Percentiles rank a stretch among this genome's conserved stretches.
Evolutionary conservation across 371 early-diverging fungal genomes (phyloP).

Genomic region (Blakeslea trispora): DNA sequence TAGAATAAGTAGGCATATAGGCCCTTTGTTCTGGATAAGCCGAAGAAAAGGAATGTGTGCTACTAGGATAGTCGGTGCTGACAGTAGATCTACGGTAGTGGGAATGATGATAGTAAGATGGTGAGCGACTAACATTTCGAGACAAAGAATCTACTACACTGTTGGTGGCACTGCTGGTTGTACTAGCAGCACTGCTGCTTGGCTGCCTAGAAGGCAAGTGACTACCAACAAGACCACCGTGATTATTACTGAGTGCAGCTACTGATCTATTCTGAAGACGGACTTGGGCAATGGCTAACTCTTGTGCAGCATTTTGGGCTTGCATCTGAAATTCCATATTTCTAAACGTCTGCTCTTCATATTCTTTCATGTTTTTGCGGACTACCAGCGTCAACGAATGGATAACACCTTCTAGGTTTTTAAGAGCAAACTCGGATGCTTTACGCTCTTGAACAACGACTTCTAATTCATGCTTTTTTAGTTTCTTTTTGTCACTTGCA

Average conservation of each 20-base stretch:
- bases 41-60: neutral
- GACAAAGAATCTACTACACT: constrained; percentile 6
- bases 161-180: constrained; percentile 18
- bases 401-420: constrained; percentile 30
- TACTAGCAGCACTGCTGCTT: constrained; percentile 19
- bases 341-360: constrained; percentile 22
- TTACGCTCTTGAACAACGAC: constrained; percentile 35
- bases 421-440: constrained; percentile 25
- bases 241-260: neutral
- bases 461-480: constrained; percentile 32
- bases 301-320: constrained; percentile 31
- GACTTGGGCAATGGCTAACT: constrained; percentile 33
- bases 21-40: constrained; percentile 4
- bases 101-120: neutral
- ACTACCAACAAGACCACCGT: constrained; percentile 17
- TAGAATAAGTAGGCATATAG: neutral
- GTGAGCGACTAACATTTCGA: constrained; percentile 2
- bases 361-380: constrained; percentile 25
- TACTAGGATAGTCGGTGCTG: constrained; percentile 1
- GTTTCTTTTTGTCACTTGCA: constrained; percentile 25
- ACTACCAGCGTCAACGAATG: constrained; percentile 26
- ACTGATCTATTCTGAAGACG: constrained; percentile 21
- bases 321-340: constrained; percentile 27
- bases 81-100: neutral
- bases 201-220: neutral